A percentile compares a stretch with the other conserved stretches of the same genome.
phyloP scores from a whole-genome alignment of 2,329 filamentous ascomycete genomes.

The Trichophaea hybrida region DNA sequence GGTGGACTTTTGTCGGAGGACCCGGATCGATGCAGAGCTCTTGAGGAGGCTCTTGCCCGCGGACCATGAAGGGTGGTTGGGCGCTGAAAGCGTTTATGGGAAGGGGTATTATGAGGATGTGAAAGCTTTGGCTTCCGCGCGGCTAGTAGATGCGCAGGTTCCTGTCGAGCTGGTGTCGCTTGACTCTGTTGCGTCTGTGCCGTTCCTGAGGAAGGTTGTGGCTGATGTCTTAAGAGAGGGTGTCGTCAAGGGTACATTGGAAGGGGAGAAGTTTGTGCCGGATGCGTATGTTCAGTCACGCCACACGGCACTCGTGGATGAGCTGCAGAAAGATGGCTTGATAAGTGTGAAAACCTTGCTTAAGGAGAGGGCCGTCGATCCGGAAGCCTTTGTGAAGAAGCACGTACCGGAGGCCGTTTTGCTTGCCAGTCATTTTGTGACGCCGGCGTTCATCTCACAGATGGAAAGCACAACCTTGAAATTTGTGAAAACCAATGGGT shows the following conservation, averaged over 20 bases:
- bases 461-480: conserved; percentile 8
- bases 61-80: conserved; percentile 18
- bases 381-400: conserved; percentile 12
- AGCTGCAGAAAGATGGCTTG: conserved; percentile 13
- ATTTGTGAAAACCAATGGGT: conserved; percentile 14
- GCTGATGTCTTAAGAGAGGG: conserved; percentile 11
- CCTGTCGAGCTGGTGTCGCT: background rate
- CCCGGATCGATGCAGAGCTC: conserved; percentile 23
- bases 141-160: background rate
- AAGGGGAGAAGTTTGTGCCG: conserved; percentile 5
- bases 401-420: conserved; percentile 11
- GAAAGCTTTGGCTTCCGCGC: conserved; percentile 9
- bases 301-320: conserved; percentile 13
- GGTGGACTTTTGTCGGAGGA: conserved; percentile 18
- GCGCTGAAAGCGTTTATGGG: conserved; percentile 16
- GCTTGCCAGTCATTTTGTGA: conserved; percentile 16
- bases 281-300: conserved; percentile 13
- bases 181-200: background rate
- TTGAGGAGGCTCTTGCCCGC: conserved; percentile 22
- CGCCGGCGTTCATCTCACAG: conserved; percentile 12
- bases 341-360: conserved; percentile 16
- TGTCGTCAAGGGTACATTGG: conserved; percentile 6
- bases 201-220: conserved; percentile 14
- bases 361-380: conserved; percentile 12
- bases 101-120: conserved; percentile 13